Percentiles rank a stretch among this genome's conserved stretches.
phyloP scores from a whole-genome alignment of 164 flowering plant genomes.

The Umbellularia californica region DNA sequence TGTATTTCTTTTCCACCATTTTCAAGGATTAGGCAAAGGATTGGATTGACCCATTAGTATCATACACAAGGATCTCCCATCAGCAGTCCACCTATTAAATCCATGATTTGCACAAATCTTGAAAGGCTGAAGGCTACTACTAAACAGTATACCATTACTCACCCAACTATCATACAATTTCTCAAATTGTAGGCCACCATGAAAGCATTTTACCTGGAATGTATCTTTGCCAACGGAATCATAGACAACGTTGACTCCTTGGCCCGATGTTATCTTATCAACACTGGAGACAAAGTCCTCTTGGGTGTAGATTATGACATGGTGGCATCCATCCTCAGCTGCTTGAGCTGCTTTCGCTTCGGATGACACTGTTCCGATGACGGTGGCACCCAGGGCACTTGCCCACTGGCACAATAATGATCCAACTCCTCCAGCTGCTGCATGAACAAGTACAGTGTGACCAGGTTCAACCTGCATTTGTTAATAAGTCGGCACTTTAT shows the following conservation, averaged over 20 bases:
- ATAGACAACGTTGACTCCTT: conserved; percentile 32
- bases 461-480: conserved; percentile 66
- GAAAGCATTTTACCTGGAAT: conserved; percentile 19
- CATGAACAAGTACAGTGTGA: conserved; percentile 79
- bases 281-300: conserved; percentile 73
- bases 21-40: too few relatives aligned
- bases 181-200: too few relatives aligned
- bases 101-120: too few relatives aligned
- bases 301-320: conserved; percentile 58
- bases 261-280: conserved; percentile 36
- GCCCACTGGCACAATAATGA: conserved; percentile 92
- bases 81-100: too few relatives aligned
- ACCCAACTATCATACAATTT: too few relatives aligned
- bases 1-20: too few relatives aligned
- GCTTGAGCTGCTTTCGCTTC: conserved; percentile 84
- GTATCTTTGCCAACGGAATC: conserved; percentile 34
- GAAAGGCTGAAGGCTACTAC: too few relatives aligned
- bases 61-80: too few relatives aligned
- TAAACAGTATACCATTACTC: too few relatives aligned
- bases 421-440: conserved; percentile 96
- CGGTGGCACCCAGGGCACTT: conserved; percentile 84
- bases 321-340: conserved; percentile 76
- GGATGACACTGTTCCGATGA: conserved; percentile 87
- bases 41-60: too few relatives aligned
- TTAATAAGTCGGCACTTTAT: too few relatives aligned